Percentiles rank a stretch among this genome's conserved stretches.
Evolutionary conservation across 2,329 filamentous ascomycete species (phyloP).

Genomic region (Fusarium sp.): DNA sequence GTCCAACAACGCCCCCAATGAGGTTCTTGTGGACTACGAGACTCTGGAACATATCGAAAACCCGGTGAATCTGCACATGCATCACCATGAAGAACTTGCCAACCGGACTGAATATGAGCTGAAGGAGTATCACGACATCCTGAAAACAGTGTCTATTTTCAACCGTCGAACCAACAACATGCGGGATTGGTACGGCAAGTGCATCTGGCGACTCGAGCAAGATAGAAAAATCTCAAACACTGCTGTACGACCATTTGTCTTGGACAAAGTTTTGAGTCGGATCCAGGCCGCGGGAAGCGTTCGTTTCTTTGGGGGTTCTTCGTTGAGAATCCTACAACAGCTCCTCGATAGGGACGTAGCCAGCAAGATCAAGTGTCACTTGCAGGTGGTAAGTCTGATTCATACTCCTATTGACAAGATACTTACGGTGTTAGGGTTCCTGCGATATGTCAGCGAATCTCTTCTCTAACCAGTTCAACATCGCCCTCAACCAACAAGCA

Average conservation of each 20-base stretch:
- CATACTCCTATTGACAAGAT: neutral
- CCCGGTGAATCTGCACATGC: slow-evolving; percentile 62
- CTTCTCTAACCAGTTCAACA: slow-evolving; percentile 43
- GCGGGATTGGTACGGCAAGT: slow-evolving; percentile 32
- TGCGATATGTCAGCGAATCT: slow-evolving; percentile 39
- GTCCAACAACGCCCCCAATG: slow-evolving; percentile 36
- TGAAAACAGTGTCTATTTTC: slow-evolving; percentile 4
- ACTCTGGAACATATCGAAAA: slow-evolving; percentile 54
- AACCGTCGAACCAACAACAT: slow-evolving; percentile 12
- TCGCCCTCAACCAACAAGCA: slow-evolving; percentile 35
- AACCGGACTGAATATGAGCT: slow-evolving; percentile 32
- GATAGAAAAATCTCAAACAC: neutral
- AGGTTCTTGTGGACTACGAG: slow-evolving; percentile 52
- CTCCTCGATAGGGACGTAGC: slow-evolving; percentile 37
- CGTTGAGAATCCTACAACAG: slow-evolving; percentile 33
- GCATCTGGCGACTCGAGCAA: slow-evolving; percentile 11
- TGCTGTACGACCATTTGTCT: slow-evolving; percentile 5
- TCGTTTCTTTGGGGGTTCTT: slow-evolving; percentile 40
- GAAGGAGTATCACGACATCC: slow-evolving; percentile 14
- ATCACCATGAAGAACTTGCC: slow-evolving; percentile 41
- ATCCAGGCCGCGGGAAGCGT: slow-evolving; percentile 34
- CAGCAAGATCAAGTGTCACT: slow-evolving; percentile 32
- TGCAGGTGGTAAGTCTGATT: slow-evolving; percentile 34
- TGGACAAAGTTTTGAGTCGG: slow-evolving; percentile 19
- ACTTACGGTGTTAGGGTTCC: slow-evolving; percentile 30